Base-by-base conservation (phyloP, 2,329 filamentous ascomycete genomes). In the Paraconiothyrium sp. region DNA sequence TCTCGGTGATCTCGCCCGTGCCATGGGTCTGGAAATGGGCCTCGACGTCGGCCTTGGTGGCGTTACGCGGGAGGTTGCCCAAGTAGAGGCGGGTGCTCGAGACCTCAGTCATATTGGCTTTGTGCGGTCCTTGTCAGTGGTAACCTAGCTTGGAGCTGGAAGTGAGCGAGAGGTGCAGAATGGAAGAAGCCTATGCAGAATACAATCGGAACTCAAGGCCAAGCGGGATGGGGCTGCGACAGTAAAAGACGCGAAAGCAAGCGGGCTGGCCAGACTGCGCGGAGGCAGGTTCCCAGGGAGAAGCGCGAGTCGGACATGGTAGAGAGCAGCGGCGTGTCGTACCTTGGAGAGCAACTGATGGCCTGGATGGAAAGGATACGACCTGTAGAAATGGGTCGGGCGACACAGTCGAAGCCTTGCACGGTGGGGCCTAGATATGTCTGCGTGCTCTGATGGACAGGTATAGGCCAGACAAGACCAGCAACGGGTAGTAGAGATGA, bases 41-140 rank as follows among this genome's bases (percentile, higher is more conserved):
- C 84, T 98, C 94, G 80, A 99, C 91, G 80, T 99, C 94, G 82
- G 92, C 89, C 85, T 98, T 98, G 82, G 94, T 97, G 84, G 92
- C 94, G 86, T 92, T 93, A 82, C 93, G 92, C 82, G 95, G 94
- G 80, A 99, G 90, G 84, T 98, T 98, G 82, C 94, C 94, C 84
- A 98, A 85, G 85, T 98, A 99, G 72, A 98, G 92, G 84, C 95
- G 89, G 78, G 94, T 98, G 71, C 92, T 91, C 67, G 93, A 97
- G 71, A 97, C 94, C 84, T 97, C 93, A 76, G 89, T 90, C 88
- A 93, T 93, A 59, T 46, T 73, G 65, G 60, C 59, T 58, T 63
- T 58, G 57, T 41, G 41, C 55, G 60, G 39, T 66, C 62, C 51
- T 63, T 59, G 63, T 58, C 63, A 65, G 69, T 65, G 60, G 65